Percentiles rank a stretch among this genome's conserved stretches.
These are phyloP conservation scores for Neocucurbitaria cava DNA, from an alignment of 2,329 filamentous ascomycete genomes.

Conservation along the genomic window DNA sequence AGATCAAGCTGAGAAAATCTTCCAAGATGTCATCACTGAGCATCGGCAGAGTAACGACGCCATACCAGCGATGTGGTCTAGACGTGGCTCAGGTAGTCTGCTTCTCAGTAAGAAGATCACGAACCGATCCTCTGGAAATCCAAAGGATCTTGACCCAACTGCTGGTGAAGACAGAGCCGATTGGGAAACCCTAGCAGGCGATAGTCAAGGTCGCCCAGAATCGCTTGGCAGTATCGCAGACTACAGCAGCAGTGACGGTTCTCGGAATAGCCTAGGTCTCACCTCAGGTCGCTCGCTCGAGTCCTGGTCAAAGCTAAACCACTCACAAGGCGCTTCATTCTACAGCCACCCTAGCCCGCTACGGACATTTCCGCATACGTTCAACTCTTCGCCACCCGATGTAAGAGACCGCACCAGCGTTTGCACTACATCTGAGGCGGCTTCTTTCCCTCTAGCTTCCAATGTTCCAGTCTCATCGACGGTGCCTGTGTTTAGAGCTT, in stretches of 20 bases:
- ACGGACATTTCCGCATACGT: slow-evolving; percentile 29
- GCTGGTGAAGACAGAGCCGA: slow-evolving; percentile 32
- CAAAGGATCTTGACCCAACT: slow-evolving; percentile 1
- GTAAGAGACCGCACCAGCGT: slow-evolving; percentile 14
- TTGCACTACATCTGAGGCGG: slow-evolving; percentile 12
- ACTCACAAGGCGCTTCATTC: slow-evolving; percentile 15
- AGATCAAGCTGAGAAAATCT: slow-evolving; percentile 41
- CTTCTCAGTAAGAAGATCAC: slow-evolving; percentile 20
- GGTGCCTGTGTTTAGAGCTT: slow-evolving; percentile 20
- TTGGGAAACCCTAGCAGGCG: slow-evolving; percentile 44
- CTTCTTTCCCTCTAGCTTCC: slow-evolving; percentile 8
- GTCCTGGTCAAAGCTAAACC: slow-evolving; percentile 16
- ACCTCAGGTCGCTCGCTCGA: slow-evolving; percentile 14
- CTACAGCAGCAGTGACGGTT: slow-evolving; percentile 40
- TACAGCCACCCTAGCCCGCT: slow-evolving; percentile 38
- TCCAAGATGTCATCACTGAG: slow-evolving; percentile 21
- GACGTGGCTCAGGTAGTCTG: slow-evolving; percentile 35
- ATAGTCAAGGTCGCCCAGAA: slow-evolving; percentile 22
- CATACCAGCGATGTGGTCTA: slow-evolving; percentile 46
- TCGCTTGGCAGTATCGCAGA: slow-evolving; percentile 43
- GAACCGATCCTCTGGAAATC: slow-evolving; percentile 7
- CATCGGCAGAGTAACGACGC: slow-evolving; percentile 6
- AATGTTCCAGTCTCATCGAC: slow-evolving; percentile 26
- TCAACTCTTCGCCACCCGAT: slow-evolving; percentile 39
- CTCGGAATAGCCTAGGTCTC: slow-evolving; percentile 24